Conservation (phyloP, 1,139 yeast genomes). For the Yamadazyma dendronema region DNA sequence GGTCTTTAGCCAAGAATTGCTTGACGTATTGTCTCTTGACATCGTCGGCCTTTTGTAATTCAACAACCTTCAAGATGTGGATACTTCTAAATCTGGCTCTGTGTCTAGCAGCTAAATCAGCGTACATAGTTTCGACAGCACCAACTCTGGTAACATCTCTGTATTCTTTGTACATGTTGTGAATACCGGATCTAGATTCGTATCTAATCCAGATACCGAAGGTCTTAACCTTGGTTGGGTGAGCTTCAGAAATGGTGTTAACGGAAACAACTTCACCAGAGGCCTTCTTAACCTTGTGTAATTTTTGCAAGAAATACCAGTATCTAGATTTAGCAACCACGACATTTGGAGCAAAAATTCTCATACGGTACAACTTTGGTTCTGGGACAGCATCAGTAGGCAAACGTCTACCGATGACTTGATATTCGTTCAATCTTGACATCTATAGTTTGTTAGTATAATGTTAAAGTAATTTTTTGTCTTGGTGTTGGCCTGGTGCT, state of each 20-base stretch:
- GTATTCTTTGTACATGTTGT: conserved; percentile 99
- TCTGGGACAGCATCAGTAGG: conserved; percentile 99
- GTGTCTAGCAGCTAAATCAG: conserved; percentile 99
- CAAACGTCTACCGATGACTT: conserved; percentile 99
- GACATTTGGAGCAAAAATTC: conserved; percentile 98
- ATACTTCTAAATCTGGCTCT: conserved; percentile 99
- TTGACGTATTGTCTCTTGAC: conserved; percentile 99
- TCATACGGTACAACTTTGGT: conserved; percentile 99
- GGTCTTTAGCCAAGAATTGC: conserved; percentile 94
- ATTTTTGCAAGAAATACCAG: conserved; percentile 99
- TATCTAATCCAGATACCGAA: conserved; percentile 99
- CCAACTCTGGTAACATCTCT: conserved; percentile 99
- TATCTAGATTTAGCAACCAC: conserved; percentile 99
- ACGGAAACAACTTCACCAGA: conserved; percentile 98
- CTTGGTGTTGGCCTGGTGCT: no score
- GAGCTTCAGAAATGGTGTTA: conserved; percentile 88
- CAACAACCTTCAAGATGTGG: conserved; percentile 98
- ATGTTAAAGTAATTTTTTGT: neutral
- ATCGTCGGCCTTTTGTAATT: conserved; percentile 95
- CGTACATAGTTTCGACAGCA: conserved; percentile 98
- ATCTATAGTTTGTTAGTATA: conserved; percentile 26
- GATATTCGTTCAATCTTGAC: conserved; percentile 98
- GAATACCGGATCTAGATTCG: conserved; percentile 99
- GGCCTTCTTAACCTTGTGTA: conserved; percentile 99
- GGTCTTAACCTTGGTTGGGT: conserved; percentile 99